These are phyloP conservation scores for Adenanthera pavonina DNA, from an alignment of 306 rosid species.

Conservation along the genomic window DNA sequence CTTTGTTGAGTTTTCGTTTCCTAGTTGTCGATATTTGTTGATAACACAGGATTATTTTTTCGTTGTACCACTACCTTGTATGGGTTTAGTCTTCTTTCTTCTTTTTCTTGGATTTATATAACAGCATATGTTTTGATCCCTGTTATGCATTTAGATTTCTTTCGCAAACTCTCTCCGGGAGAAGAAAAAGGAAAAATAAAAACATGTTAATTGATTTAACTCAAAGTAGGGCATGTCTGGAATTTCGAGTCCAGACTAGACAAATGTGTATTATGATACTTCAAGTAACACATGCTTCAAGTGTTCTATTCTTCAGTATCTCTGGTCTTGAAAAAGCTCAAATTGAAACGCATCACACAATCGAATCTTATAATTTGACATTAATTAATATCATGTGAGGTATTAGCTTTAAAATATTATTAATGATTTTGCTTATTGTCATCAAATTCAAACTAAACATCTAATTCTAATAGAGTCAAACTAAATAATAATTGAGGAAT, in stretches of 20 bases:
- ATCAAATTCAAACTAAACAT: too few relatives aligned
- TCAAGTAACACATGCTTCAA: too few relatives aligned
- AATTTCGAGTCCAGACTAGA: too few relatives aligned
- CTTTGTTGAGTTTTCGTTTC: not conserved
- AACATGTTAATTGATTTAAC: not conserved
- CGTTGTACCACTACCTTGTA: not conserved
- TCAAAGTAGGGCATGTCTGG: too few relatives aligned
- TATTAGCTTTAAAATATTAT: not conserved
- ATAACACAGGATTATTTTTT: constrained; percentile 20
- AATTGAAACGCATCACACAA: not conserved
- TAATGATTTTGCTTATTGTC: too few relatives aligned
- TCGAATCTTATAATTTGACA: not conserved
- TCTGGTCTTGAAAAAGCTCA: too few relatives aligned
- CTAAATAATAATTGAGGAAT: too few relatives aligned
- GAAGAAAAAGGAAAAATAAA: not conserved
- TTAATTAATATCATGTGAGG: not conserved
- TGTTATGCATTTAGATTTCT: not conserved
- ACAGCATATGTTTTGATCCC: not conserved
- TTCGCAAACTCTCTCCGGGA: not conserved
- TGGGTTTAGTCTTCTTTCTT: not conserved
- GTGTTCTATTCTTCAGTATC: too few relatives aligned
- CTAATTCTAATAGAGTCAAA: too few relatives aligned
- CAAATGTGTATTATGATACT: too few relatives aligned
- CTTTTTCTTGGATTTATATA: not conserved
- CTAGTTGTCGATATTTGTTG: constrained; percentile 35